These are phyloP conservation scores for Aspergillus uvarum DNA, from an alignment of 2,329 filamentous ascomycete species.

Conservation along the genomic window DNA sequence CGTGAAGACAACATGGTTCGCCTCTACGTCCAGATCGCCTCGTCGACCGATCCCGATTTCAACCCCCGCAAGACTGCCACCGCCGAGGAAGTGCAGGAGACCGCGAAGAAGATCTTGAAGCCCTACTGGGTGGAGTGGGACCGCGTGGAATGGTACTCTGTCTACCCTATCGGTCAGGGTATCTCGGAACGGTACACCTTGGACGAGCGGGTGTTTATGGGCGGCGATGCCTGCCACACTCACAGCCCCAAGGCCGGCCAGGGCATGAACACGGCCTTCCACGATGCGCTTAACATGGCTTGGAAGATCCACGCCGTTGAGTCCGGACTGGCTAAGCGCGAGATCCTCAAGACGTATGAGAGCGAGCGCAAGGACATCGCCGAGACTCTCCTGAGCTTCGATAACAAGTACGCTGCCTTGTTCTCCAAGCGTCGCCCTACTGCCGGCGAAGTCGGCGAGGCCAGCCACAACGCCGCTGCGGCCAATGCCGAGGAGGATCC, in stretches of 20 bases:
- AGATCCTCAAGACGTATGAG: slow-evolving; percentile 81
- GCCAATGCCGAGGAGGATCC: slow-evolving; percentile 56
- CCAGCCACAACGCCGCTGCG: slow-evolving; percentile 45
- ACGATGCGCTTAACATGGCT: slow-evolving; percentile 76
- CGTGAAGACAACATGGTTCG: slow-evolving; percentile 52
- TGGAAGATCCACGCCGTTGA: slow-evolving; percentile 97
- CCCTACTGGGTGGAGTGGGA: slow-evolving; percentile 64
- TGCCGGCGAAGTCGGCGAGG: slow-evolving; percentile 69
- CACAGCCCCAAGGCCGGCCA: slow-evolving; percentile 65
- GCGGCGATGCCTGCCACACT: slow-evolving; percentile 64
- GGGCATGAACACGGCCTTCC: slow-evolving; percentile 62
- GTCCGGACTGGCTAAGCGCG: slow-evolving; percentile 71
- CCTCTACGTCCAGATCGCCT: slow-evolving; percentile 59
- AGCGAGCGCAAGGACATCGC: slow-evolving; percentile 80
- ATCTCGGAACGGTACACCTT: slow-evolving; percentile 65
- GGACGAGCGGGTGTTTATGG: slow-evolving; percentile 66
- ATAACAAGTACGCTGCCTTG: slow-evolving; percentile 83
- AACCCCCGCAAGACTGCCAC: slow-evolving; percentile 61
- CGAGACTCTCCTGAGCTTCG: slow-evolving; percentile 79
- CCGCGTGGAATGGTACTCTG: slow-evolving; percentile 65
- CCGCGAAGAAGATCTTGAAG: slow-evolving; percentile 58
- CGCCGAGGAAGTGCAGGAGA: slow-evolving; percentile 57
- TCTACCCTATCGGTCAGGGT: slow-evolving; percentile 65
- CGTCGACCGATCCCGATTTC: slow-evolving; percentile 61
- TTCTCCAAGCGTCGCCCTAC: slow-evolving; percentile 78